Conservation (phyloP, 345 rosid genomes). For the Salix arbutifolia region DNA sequence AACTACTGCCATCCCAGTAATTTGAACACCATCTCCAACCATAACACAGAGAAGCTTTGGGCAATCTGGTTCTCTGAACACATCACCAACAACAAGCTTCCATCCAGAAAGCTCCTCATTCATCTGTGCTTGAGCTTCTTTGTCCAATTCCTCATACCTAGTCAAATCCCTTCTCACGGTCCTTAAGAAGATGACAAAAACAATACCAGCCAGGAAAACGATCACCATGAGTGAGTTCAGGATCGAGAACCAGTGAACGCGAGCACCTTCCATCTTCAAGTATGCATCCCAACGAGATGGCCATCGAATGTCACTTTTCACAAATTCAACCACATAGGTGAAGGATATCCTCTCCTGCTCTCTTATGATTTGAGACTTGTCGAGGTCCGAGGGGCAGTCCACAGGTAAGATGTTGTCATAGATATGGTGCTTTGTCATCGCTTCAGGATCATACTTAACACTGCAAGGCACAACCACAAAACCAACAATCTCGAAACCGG, state of each 20-base stretch:
- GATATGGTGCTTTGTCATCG: slow-evolving; percentile 56
- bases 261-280: slow-evolving; percentile 84
- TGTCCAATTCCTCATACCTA: slow-evolving; percentile 73
- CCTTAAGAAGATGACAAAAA: slow-evolving; percentile 74
- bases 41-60: slow-evolving; percentile 70
- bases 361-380: slow-evolving; percentile 73
- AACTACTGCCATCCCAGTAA: slow-evolving; percentile 74
- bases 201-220: slow-evolving; percentile 70
- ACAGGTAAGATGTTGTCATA: slow-evolving; percentile 55
- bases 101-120: slow-evolving; percentile 85
- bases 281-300: slow-evolving; percentile 91
- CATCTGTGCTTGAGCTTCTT: slow-evolving; percentile 84
- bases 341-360: slow-evolving; percentile 66
- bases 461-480: slow-evolving; percentile 83
- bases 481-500: slow-evolving; percentile 77
- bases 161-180: slow-evolving; percentile 84
- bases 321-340: slow-evolving; percentile 79
- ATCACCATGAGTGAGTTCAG: slow-evolving; percentile 76
- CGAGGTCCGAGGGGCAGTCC: slow-evolving; percentile 66
- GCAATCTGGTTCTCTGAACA: slow-evolving; percentile 71
- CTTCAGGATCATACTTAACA: slow-evolving; percentile 53
- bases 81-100: slow-evolving; percentile 90
- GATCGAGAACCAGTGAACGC: slow-evolving; percentile 84
- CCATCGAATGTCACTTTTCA: slow-evolving; percentile 67
- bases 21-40: slow-evolving; percentile 75